phyloP scores from a whole-genome alignment of 495 filamentous ascomycete species.

The Trichoderma gamsii region DNA sequence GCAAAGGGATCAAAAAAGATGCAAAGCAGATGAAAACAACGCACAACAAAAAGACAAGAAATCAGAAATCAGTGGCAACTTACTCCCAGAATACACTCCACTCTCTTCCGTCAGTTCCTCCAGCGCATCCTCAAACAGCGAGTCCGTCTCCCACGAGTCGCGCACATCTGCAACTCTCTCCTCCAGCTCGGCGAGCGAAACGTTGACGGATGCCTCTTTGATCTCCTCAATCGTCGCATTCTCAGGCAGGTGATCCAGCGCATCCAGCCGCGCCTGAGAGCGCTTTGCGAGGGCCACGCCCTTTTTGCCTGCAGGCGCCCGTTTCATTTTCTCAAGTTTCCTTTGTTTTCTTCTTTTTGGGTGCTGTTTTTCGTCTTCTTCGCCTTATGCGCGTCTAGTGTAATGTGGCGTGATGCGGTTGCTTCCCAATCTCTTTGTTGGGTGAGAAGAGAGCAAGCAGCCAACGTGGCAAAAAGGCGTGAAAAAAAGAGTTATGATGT shows the following conservation, averaged over 20 bases:
- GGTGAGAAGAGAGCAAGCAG: background rate
- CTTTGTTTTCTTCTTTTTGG: background rate
- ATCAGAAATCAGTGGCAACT: constrained; percentile 23
- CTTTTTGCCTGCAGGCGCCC: constrained; percentile 9
- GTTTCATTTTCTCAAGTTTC: background rate
- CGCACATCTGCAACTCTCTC: constrained; percentile 56
- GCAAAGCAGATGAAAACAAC: background rate
- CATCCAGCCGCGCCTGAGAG: background rate
- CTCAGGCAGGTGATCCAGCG: constrained; percentile 3
- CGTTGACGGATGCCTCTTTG: constrained; percentile 27
- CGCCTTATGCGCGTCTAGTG: background rate
- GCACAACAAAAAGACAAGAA: constrained; percentile 24
- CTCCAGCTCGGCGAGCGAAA: constrained; percentile 41
- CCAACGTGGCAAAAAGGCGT: background rate
- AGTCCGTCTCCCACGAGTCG: constrained; percentile 62
- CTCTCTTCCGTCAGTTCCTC: constrained; percentile 49
- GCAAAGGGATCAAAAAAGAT: background rate
- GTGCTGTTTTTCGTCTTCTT: too few relatives aligned
- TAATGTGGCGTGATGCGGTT: background rate
- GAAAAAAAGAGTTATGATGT: background rate
- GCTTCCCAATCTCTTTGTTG: background rate
- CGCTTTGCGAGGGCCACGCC: constrained; percentile 5
- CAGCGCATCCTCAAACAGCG: constrained; percentile 62
- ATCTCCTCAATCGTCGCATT: constrained; percentile 27
- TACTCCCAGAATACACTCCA: constrained; percentile 52